A percentile compares a stretch with the other conserved stretches of the same genome.
These are phyloP conservation scores for Cryptococcus sp. DNA, from an alignment of 1,284 basidiomycete species.

Conservation along the genomic window DNA sequence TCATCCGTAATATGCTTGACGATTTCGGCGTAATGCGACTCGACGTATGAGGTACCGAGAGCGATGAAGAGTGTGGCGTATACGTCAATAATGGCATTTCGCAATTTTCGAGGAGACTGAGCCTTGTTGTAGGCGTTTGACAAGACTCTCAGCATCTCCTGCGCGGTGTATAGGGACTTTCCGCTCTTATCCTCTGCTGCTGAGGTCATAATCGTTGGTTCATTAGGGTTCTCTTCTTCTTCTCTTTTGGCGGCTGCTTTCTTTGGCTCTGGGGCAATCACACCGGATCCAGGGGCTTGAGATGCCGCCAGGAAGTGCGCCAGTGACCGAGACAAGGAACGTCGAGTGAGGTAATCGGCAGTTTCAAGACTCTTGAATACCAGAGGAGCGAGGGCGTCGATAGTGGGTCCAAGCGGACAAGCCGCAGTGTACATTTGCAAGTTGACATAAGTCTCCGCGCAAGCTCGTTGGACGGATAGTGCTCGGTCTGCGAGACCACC, in stretches of 20 bases:
- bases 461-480: slow-evolving; percentile 77
- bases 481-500: slow-evolving; percentile 75
- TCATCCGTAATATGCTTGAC: slow-evolving; percentile 74
- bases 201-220: slow-evolving; percentile 52
- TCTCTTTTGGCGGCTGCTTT: slow-evolving; percentile 60
- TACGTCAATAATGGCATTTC: slow-evolving; percentile 83
- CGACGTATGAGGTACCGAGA: slow-evolving; percentile 75
- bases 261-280: slow-evolving; percentile 51
- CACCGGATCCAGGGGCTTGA: slow-evolving; percentile 64
- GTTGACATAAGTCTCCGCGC: slow-evolving; percentile 55
- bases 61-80: slow-evolving; percentile 73
- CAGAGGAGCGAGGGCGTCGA: slow-evolving; percentile 52
- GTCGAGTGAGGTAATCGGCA: slow-evolving; percentile 78
- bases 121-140: slow-evolving; percentile 75
- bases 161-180: slow-evolving; percentile 68
- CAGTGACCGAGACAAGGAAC: slow-evolving; percentile 69
- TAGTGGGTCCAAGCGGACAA: slow-evolving; percentile 28
- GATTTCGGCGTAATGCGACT: slow-evolving; percentile 74
- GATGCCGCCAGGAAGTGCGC: slow-evolving; percentile 81
- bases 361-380: slow-evolving; percentile 73
- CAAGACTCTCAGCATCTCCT: slow-evolving; percentile 77
- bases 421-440: slow-evolving; percentile 33
- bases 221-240: slow-evolving; percentile 57
- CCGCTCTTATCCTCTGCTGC: slow-evolving; percentile 57
- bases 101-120: slow-evolving; percentile 62